Conservation (phyloP, 2,329 filamentous ascomycete species). For the Aspergillus candidus region DNA sequence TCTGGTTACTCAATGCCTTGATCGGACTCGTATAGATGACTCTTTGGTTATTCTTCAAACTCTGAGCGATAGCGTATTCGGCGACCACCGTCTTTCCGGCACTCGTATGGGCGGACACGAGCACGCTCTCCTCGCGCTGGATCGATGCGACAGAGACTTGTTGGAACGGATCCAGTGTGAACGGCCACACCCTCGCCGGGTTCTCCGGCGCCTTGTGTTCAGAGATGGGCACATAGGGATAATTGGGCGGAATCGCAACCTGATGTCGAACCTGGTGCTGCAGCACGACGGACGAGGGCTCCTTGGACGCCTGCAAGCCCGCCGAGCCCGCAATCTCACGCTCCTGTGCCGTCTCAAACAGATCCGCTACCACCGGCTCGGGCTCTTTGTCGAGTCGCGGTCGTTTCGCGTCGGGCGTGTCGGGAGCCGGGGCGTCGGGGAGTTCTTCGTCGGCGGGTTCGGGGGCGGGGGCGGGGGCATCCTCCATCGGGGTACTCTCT, state of each 20-base stretch:
- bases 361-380: conserved; percentile 81
- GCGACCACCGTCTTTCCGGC: conserved; percentile 98
- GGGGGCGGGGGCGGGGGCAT: conserved; percentile 14
- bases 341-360: conserved; percentile 91
- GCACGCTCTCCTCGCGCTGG: conserved; percentile 88
- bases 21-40: conserved; percentile 99
- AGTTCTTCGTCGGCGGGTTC: conserved; percentile 13
- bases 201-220: conserved; percentile 85
- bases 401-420: conserved; percentile 41
- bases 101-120: conserved; percentile 95
- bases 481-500: conserved; percentile 18
- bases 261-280: conserved; percentile 99
- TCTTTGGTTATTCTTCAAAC: conserved; percentile 92
- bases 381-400: conserved; percentile 54
- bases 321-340: conserved; percentile 78
- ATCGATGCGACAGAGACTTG: conserved; percentile 91
- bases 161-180: conserved; percentile 96
- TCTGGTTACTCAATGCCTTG: conserved; percentile 97
- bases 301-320: conserved; percentile 58
- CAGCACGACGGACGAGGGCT: conserved; percentile 64
- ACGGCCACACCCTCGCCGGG: conserved; percentile 77
- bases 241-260: conserved; percentile 87
- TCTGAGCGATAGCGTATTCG: conserved; percentile 96
- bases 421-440: conserved; percentile 11
- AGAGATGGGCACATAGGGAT: conserved; percentile 90